Base-by-base conservation (phyloP, 208 protist genomes). In the Crithidia brevicula region DNA sequence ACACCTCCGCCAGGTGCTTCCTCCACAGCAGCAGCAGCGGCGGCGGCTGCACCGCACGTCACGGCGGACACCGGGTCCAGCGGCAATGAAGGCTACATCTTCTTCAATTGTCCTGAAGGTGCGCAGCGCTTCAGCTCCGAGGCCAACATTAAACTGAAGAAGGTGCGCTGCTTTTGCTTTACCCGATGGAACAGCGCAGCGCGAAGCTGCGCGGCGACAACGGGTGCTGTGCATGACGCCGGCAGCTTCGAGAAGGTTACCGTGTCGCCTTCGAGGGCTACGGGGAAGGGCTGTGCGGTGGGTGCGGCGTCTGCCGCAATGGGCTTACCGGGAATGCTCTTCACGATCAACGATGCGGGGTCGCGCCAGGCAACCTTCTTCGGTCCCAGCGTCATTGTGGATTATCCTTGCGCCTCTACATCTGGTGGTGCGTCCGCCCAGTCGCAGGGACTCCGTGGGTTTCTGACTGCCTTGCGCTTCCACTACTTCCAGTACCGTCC, bases 101-200 rank as follows among this genome's bases (percentile, higher is more conserved):
- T 96, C 54, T 96, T 96, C 56, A 96, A 96, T 75, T 96, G 91
- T 43, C 91, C 91, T 0, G 88, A 96, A 43, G 91, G 91, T 0
- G 79, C 85, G 4, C 91, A 96, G 79, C 85, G 91, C 4, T 92
- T 93, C 56, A 91, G 82, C 63, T 82, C 78, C 7, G 88, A 96
- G 68, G 88, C 82, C 11, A 87, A 87, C 74, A 71, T 94, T 30
- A 82, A 83, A 15, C 67, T 96, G 4, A 86, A 76, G n/a, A 86
- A 87, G 18, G 75, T 89, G 5, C 75, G 78, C 30, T 69, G 81
- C 51, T 94, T 94, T 45, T 86, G 85, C 58, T 94, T 94, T 58
- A 96, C 91, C 9, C 82, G 91, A 3, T 90, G 70, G 71, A 65
- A 62, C 22, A 46, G 36, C 43, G 70, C 27, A 60, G 31, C n/a